A percentile compares a stretch with the other conserved stretches of the same genome.
phyloP scores from a whole-genome alignment of 495 filamentous ascomycete species.

The Saxispiralis lemnorum region DNA sequence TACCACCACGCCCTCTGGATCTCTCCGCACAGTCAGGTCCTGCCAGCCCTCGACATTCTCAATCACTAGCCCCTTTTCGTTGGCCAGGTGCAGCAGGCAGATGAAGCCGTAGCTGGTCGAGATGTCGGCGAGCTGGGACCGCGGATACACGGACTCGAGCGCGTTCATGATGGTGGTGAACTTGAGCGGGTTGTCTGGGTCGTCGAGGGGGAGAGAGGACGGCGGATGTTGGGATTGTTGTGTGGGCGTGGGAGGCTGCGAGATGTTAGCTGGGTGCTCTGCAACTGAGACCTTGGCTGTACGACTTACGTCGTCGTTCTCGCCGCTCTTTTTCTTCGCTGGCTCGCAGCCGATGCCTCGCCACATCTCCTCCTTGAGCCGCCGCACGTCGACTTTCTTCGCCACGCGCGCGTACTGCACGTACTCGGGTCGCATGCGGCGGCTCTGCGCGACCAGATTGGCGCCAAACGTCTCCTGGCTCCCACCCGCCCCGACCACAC shows the following conservation, averaged over 20 bases:
- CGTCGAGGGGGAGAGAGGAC: slow-evolving; percentile 17
- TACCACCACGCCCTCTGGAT: slow-evolving; percentile 11
- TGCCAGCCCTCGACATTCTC: slow-evolving; percentile 31
- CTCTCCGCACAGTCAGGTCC: slow-evolving; percentile 26
- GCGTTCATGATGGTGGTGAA: slow-evolving; percentile 86
- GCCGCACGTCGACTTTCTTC: slow-evolving; percentile 95
- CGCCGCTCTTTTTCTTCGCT: not conserved
- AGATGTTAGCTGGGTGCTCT: not conserved
- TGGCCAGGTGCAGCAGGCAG: slow-evolving; percentile 84
- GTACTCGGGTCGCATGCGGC: slow-evolving; percentile 76
- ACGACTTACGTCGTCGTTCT: no score
- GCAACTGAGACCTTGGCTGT: not conserved
- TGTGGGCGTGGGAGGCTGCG: slow-evolving; percentile 11
- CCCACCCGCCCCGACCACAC: slow-evolving; percentile 27
- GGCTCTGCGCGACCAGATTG: slow-evolving; percentile 76
- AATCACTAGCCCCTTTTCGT: slow-evolving; percentile 78
- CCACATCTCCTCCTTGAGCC: slow-evolving; percentile 95
- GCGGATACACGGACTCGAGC: slow-evolving; percentile 69
- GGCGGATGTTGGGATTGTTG: slow-evolving; percentile 16
- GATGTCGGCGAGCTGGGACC: slow-evolving; percentile 74
- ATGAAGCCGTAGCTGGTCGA: slow-evolving; percentile 97
- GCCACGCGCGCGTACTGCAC: slow-evolving; percentile 90
- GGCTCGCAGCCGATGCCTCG: slow-evolving; percentile 60
- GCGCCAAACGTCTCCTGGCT: slow-evolving; percentile 61
- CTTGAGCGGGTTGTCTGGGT: slow-evolving; percentile 35